Base-by-base conservation (phyloP, 164 flowering plant species). In the Annona squamosa region DNA sequence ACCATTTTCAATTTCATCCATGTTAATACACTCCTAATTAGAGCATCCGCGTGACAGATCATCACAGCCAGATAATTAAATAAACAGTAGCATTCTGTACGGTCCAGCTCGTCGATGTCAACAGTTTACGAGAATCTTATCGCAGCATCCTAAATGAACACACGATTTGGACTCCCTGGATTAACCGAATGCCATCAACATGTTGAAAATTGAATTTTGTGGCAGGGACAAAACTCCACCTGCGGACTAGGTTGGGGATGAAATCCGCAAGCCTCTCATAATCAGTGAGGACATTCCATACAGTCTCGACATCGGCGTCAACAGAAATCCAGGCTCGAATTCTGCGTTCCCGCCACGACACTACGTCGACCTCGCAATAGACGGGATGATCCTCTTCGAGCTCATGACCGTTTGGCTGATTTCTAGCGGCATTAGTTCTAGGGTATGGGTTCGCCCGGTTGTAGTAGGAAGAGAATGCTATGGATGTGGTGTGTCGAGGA, bases 251-350 rank as follows among this genome's bases (percentile, higher is more conserved):
- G 85, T 94, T 94, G 17, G 98, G 98, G 63, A 94, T 81, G 79
- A 89, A 94, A 83, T 94, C 95, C 4, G 98, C 97, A 48, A 94
- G 97, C 74, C 88, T 87, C 73, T 94, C 98, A 65, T 94, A 94
- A 82, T 92, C 97, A 12, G 97, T 94, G 69, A 94, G 84, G 72
- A 89, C 89, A 57, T 82, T 77, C 98, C 98, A 94, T 17, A 94
- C 91, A 0, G 95, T 86, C 1, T 86, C 86, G n/a, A 85, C 69
- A 71, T 88, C 95, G 0, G 97, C 88, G 65, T 82, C 69, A 3
- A 94, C 95, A 16, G 63, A 69, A 1, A 86, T 79, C 62, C 87
- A 87, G 13, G 86, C 97, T 71, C 76, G 84, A 48, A 94, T 84
- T 77, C 90, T 81, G 57, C 98, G 81, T 70, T 94, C 98, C 79